These are phyloP conservation scores for Rickenella mellea DNA, from an alignment of 768 basidiomycete species.

Conservation along the genomic window DNA sequence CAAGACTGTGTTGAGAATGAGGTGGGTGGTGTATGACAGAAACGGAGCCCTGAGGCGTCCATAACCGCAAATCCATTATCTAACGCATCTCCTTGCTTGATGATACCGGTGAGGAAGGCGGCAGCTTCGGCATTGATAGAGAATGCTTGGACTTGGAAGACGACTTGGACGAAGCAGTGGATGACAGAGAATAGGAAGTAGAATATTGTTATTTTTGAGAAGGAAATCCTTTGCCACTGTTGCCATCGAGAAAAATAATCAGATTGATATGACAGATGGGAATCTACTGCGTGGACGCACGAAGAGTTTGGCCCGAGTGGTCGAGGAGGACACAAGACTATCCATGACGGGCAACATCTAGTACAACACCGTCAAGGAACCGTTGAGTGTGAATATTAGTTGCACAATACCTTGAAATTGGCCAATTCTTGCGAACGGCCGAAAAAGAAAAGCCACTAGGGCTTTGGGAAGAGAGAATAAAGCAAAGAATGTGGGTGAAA, in stretches of 20 bases:
- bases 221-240: slow-evolving; percentile 64
- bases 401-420: no score
- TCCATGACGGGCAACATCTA: no score
- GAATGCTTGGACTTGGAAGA: slow-evolving; percentile 60
- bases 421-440: no score
- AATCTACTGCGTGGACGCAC: slow-evolving; percentile 23
- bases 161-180: slow-evolving; percentile 60
- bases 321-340: slow-evolving; percentile 22
- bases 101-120: slow-evolving; percentile 39
- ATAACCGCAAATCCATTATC: slow-evolving; percentile 40
- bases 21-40: slow-evolving; percentile 47
- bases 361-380: no score
- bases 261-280: not conserved
- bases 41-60: slow-evolving; percentile 34
- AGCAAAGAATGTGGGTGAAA: slow-evolving; percentile 4
- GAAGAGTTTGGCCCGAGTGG: slow-evolving; percentile 35
- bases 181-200: slow-evolving; percentile 61
- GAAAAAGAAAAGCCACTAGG: slow-evolving; percentile 33
- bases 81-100: slow-evolving; percentile 37
- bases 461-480: slow-evolving; percentile 20
- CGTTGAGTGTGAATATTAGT: no score
- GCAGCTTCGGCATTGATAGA: slow-evolving; percentile 53
- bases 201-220: slow-evolving; percentile 52
- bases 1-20: slow-evolving; percentile 29
- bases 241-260: not conserved